Evolutionary conservation across 345 rosid species (phyloP).

Genomic region (Mercurialis annua): DNA sequence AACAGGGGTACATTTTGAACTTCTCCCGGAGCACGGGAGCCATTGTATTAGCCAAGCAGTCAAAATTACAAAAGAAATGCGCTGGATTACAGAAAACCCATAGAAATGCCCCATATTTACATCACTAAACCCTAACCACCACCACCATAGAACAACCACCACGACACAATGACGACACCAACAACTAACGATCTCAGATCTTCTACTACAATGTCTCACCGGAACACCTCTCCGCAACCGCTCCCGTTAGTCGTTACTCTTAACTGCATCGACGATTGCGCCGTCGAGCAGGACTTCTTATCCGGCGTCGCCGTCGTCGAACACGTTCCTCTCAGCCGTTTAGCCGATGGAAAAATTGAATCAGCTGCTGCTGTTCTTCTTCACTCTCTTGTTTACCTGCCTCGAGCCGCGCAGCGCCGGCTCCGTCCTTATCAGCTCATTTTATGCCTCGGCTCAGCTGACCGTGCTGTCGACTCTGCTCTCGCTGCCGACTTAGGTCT

Average conservation of each 20-base stretch:
- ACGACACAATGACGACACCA: conserved; percentile 6
- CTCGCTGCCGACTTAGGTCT: conserved; percentile 91
- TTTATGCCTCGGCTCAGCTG: conserved; percentile 92
- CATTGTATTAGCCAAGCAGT: neutral
- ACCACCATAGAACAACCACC: conserved; percentile 20
- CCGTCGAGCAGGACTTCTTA: conserved; percentile 73
- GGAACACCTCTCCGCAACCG: conserved; percentile 35
- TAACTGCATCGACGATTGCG: conserved; percentile 89
- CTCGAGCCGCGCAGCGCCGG: conserved; percentile 99
- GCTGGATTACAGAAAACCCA: conserved; percentile 4
- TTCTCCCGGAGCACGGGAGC: conserved; percentile 25
- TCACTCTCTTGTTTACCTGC: conserved; percentile 92
- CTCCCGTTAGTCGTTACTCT: conserved; percentile 72
- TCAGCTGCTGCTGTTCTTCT: conserved; percentile 84
- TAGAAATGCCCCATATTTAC: conserved; percentile 26
- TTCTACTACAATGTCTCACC: conserved; percentile 40
- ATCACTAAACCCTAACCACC: conserved; percentile 38
- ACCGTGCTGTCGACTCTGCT: conserved; percentile 86
- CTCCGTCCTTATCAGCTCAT: conserved; percentile 94
- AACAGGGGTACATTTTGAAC: conserved; percentile 12
- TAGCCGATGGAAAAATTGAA: conserved; percentile 86
- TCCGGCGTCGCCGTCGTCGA: conserved; percentile 77
- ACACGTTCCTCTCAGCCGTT: conserved; percentile 90
- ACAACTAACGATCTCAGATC: conserved; percentile 37
- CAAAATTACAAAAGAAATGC: conserved; percentile 1